Conservation (phyloP, 1,284 basidiomycete species). For the Ustilago shanxiensis region DNA sequence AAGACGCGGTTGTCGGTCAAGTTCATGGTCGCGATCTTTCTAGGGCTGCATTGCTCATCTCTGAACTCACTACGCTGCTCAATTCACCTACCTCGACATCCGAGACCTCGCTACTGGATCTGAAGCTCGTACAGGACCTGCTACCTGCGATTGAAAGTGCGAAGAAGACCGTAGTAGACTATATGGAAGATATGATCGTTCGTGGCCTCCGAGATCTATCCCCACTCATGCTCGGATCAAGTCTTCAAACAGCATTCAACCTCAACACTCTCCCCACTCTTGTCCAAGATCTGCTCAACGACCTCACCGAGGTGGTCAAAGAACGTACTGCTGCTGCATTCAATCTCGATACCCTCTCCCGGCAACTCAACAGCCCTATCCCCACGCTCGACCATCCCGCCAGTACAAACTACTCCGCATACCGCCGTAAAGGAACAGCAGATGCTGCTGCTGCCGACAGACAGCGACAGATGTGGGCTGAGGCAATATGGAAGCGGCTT, state of each 20-base stretch:
- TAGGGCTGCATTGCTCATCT: slow-evolving; percentile 48
- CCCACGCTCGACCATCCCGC: slow-evolving; percentile 17
- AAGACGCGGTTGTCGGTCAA: slow-evolving; percentile 49
- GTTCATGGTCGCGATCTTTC: slow-evolving; percentile 51
- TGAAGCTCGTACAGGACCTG: slow-evolving; percentile 42
- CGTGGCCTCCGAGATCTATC: slow-evolving; percentile 56
- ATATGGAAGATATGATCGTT: slow-evolving; percentile 66
- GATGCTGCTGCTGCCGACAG: slow-evolving; percentile 76
- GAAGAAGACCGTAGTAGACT: slow-evolving; percentile 45
- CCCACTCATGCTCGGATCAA: slow-evolving; percentile 81
- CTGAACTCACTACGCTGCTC: slow-evolving; percentile 35
- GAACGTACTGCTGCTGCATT: slow-evolving; percentile 82
- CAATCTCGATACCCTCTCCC: slow-evolving; percentile 85
- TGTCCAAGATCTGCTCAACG: slow-evolving; percentile 82
- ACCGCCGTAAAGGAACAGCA: slow-evolving; percentile 76
- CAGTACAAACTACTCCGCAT: slow-evolving; percentile 18
- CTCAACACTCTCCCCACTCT: slow-evolving; percentile 85
- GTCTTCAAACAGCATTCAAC: slow-evolving; percentile 94
- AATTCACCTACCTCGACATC: slow-evolving; percentile 28
- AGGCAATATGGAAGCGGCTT: slow-evolving; percentile 83
- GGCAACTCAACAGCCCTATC: slow-evolving; percentile 75
- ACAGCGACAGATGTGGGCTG: slow-evolving; percentile 76
- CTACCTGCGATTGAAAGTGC: slow-evolving; percentile 45
- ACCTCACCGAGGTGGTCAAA: slow-evolving; percentile 86
- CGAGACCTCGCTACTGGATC: slow-evolving; percentile 52